Conservation (phyloP, 371 early-diverging fungal genomes). For the Nematocida ausubeli region DNA sequence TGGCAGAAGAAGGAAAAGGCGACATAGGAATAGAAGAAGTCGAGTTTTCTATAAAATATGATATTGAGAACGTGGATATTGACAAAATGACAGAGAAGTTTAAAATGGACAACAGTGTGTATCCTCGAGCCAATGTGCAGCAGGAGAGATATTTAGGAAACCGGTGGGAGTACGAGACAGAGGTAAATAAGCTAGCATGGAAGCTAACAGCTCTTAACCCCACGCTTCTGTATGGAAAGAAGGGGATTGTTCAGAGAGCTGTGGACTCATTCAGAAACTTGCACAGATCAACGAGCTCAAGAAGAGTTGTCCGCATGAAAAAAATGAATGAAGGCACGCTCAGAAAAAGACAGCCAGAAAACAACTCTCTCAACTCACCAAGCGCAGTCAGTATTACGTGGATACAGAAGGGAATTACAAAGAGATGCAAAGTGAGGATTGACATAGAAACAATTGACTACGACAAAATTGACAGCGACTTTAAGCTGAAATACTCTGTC, state of each 20-base stretch:
- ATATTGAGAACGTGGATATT: conserved; percentile 72
- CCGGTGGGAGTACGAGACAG: conserved; percentile 83
- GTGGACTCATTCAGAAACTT: conserved; percentile 84
- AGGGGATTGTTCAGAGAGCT: conserved; percentile 84
- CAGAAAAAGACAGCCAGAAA: conserved; percentile 67
- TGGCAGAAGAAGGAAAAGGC: conserved; percentile 64
- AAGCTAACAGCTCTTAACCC: conserved; percentile 78
- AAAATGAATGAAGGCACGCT: conserved; percentile 73
- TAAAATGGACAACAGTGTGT: conserved; percentile 76
- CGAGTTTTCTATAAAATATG: conserved; percentile 74
- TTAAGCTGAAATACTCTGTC: conserved; percentile 70
- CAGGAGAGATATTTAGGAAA: conserved; percentile 75
- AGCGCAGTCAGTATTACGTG: conserved; percentile 70
- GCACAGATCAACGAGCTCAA: conserved; percentile 74
- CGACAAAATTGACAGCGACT: conserved; percentile 68
- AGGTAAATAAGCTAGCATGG: conserved; percentile 81
- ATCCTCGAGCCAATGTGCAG: conserved; percentile 75
- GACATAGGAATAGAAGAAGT: conserved; percentile 68
- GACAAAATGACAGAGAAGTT: conserved; percentile 72
- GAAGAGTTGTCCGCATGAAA: conserved; percentile 76
- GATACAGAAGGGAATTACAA: conserved; percentile 68
- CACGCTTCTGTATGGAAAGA: conserved; percentile 74
- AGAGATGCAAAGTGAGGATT: conserved; percentile 70
- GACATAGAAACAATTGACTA: conserved; percentile 70
- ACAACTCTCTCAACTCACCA: conserved; percentile 53